Conservation (phyloP, 176 grass and related monocot genomes). For the Poa pratensis region DNA sequence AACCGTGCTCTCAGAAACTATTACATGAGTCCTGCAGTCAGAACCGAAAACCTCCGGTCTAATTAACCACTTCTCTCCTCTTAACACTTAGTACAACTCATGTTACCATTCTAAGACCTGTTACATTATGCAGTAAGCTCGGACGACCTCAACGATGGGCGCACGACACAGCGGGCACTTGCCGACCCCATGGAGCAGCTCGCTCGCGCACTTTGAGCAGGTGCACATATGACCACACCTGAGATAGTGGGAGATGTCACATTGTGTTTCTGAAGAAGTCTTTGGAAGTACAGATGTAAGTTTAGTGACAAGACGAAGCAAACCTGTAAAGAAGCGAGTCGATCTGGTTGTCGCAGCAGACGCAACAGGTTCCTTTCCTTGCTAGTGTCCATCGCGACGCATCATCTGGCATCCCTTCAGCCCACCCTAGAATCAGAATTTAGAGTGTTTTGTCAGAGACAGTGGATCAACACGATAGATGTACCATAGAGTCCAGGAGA, state of each 20-base stretch:
- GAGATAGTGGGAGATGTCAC: background rate
- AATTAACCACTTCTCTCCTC: slow-evolving; percentile 15
- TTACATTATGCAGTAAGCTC: slow-evolving; percentile 81
- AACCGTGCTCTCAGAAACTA: slow-evolving; percentile 3
- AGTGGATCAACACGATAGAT: background rate
- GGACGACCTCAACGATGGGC: slow-evolving; percentile 80
- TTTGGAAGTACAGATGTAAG: background rate
- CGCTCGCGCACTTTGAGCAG: slow-evolving; percentile 75
- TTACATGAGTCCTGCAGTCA: slow-evolving; percentile 7
- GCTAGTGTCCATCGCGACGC: slow-evolving; percentile 70
- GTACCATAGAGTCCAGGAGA: background rate
- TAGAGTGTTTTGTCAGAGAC: background rate
- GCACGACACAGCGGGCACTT: slow-evolving; percentile 93
- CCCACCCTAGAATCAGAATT: slow-evolving; percentile 8
- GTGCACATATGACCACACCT: slow-evolving; percentile 97
- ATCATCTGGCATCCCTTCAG: slow-evolving; percentile 42
- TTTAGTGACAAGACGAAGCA: background rate
- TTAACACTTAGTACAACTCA: background rate
- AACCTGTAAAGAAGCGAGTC: slow-evolving; percentile 94
- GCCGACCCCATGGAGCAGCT: slow-evolving; percentile 62
- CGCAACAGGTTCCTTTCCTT: slow-evolving; percentile 80
- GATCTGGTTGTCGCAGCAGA: slow-evolving; percentile 89
- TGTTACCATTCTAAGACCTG: background rate
- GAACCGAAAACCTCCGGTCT: slow-evolving; percentile 19
- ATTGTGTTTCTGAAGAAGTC: slow-evolving; percentile 12